A percentile compares a stretch with the other conserved stretches of the same genome.
phyloP scores from a whole-genome alignment of 2,329 filamentous ascomycete species.

The Scedosporium aurantiacum region DNA sequence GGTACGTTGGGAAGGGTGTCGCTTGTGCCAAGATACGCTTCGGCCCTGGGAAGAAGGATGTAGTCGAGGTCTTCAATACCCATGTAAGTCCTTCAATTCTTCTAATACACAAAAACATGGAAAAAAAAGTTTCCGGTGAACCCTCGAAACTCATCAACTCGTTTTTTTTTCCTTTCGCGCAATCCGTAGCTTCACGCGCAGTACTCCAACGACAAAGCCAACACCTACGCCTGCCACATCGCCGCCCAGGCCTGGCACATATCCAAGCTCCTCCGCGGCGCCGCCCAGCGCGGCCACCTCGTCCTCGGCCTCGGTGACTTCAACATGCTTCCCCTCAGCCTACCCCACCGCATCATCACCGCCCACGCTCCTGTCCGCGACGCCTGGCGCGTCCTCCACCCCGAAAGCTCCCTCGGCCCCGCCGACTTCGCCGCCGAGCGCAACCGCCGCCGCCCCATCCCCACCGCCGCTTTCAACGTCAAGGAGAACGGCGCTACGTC shows the following conservation, averaged over 20 bases:
- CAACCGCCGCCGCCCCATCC: slow-evolving; percentile 53
- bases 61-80: slow-evolving; percentile 86
- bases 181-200: slow-evolving; percentile 57
- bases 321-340: slow-evolving; percentile 85
- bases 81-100: slow-evolving; percentile 43
- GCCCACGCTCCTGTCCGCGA: slow-evolving; percentile 69
- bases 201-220: slow-evolving; percentile 67
- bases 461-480: slow-evolving; percentile 69
- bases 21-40: slow-evolving; percentile 71
- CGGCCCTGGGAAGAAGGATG: slow-evolving; percentile 50
- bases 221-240: slow-evolving; percentile 83
- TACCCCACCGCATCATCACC: slow-evolving; percentile 74
- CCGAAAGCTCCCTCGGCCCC: slow-evolving; percentile 70
- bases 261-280: slow-evolving; percentile 74
- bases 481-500: slow-evolving; percentile 76
- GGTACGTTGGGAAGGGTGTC: slow-evolving; percentile 92
- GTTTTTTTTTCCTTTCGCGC: background rate
- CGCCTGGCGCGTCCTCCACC: slow-evolving; percentile 74
- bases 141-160: too few species aligned
- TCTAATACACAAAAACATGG: background rate
- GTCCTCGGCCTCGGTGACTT: slow-evolving; percentile 87
- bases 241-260: slow-evolving; percentile 93
- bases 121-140: background rate
- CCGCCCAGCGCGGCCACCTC: slow-evolving; percentile 68
- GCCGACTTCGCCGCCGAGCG: slow-evolving; percentile 57